Base-by-base conservation (phyloP, 331 rosid genomes). In the Malus hybrid region DNA sequence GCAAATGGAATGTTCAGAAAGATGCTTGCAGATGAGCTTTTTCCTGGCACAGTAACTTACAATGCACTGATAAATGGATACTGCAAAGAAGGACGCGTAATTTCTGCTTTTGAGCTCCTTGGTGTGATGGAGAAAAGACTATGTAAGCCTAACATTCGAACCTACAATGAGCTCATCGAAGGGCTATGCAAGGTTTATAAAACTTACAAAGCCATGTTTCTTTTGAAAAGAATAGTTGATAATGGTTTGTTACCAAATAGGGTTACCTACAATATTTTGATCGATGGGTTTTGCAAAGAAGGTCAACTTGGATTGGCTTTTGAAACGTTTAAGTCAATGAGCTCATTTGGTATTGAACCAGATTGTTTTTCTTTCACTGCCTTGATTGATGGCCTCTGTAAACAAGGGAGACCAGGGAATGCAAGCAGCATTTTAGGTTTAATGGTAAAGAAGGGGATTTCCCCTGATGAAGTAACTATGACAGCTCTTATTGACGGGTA, bases 381-480 rank as follows among this genome's bases (percentile, higher is more conserved):
- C 62, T 70, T 24, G 31, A 50, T 70, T 70, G 74, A 70, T 50
- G 60, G 63, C 27, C 24, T 70, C 15, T 70, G 44, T 50, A 70
- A 70, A 10, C 63, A 70, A 70, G 74, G 74, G 44, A 70, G 61
- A 70, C 74, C 74, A 18, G 28, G 33, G 61, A 46, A 70, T 44
- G 63, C 74, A 46, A 70, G 39, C 63, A 13, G 62, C 62, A 70
- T 50, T 10, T 28, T 70, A 70, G 74, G 63, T 29, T 46, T 29
- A 50, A 70, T 70, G 74, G 57, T 70, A 48, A 70, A 70, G 74
- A 70, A 48, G 44, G 74, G 74, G 10, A 52, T 70, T 70, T 50
- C 61, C 63, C 74, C 74, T 6, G 74, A 70, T 70, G 74, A 70
- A 48, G 74, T 70, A 15, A 48, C 74, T 3, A 22, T 50, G 29